Conservation (phyloP, 805 yeast species). For the Yarrowia bubula region DNA sequence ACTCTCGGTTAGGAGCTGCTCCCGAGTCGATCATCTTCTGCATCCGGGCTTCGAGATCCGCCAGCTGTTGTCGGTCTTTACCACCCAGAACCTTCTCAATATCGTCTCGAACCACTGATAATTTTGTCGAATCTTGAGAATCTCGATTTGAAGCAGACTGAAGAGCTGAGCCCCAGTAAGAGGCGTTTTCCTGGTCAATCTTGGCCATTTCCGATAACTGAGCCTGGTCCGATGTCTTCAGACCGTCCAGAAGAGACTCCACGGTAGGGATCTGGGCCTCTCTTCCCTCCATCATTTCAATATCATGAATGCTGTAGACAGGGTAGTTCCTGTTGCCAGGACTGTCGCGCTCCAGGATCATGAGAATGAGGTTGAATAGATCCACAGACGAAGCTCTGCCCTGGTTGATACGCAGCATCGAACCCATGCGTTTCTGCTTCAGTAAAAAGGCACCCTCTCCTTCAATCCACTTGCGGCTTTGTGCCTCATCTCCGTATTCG, state of each 20-base stretch:
- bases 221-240: neutral
- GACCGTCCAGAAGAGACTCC: neutral
- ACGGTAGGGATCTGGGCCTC: constrained; percentile 4
- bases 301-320: neutral
- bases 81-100: constrained; percentile 8
- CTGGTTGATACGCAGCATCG: constrained; percentile 36
- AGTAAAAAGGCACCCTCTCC: constrained; percentile 37
- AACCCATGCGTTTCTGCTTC: constrained; percentile 36
- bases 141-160: neutral
- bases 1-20: constrained; percentile 34
- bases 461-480: constrained; percentile 33
- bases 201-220: constrained; percentile 15
- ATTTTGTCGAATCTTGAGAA: neutral
- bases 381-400: constrained; percentile 35
- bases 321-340: neutral
- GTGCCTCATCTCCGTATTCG: constrained; percentile 10
- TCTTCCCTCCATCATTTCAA: constrained; percentile 6
- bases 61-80: neutral
- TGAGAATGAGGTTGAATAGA: constrained; percentile 31
- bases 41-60: neutral
- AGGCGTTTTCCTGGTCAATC: constrained; percentile 7
- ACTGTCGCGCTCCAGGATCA: constrained; percentile 20
- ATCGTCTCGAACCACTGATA: constrained; percentile 5
- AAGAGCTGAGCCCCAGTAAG: neutral
- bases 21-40: constrained; percentile 34